Evolutionary conservation across 2,329 filamentous ascomycete species (phyloP), one percentile per base, ranked within the genome.

Genomic region (Colletotrichum neosansevieriae): DNA sequence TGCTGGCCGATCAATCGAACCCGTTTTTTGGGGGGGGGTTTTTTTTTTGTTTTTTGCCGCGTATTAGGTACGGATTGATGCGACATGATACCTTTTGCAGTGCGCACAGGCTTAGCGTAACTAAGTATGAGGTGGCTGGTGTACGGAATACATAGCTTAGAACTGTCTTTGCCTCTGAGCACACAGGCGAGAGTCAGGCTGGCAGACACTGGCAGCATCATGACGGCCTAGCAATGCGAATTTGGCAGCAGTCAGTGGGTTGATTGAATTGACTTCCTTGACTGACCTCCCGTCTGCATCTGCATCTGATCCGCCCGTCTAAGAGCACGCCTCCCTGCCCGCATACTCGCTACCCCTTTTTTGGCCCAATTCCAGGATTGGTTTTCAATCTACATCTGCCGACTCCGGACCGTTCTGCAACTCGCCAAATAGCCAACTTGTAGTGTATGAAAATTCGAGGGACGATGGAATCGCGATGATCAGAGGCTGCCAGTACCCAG

Each of bases 201-300:
- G 50, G 38, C 51, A 58, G 44, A n/a, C 57, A 24, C 6, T 60
- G 49, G 47, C 63, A 67, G 10, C 29, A 50, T 61, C 12, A 15
- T 53, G 45, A 51, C 58, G 42, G 56, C 24, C 13, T 4, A 21
- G 47, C 40, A 47, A 40, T 63, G 24, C 40, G 51, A 40, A 34
- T 5, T n/a, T 38, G 36, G 45, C 19, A 34, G 44, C 45, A 29
- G 61, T 59, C 64, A 64, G 64, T 67, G 60, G 58, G 58, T 51
- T 60, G 4, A 29, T 29, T 4, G 44, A 40, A 51, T 36, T 51
- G 45, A 50, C 45, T 40, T 50, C 53, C 36, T 29, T 29, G 6
- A 29, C 24, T 29, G 24, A 29, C 24, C 7, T 29, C 29, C 29
- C 29, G 7, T 29, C 12, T 57, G 12, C 32, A 38, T 54, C 34